Evolutionary conservation across 2,329 filamentous ascomycete genomes (phyloP).

Genomic region (Pseudogymnoascus sp.): DNA sequence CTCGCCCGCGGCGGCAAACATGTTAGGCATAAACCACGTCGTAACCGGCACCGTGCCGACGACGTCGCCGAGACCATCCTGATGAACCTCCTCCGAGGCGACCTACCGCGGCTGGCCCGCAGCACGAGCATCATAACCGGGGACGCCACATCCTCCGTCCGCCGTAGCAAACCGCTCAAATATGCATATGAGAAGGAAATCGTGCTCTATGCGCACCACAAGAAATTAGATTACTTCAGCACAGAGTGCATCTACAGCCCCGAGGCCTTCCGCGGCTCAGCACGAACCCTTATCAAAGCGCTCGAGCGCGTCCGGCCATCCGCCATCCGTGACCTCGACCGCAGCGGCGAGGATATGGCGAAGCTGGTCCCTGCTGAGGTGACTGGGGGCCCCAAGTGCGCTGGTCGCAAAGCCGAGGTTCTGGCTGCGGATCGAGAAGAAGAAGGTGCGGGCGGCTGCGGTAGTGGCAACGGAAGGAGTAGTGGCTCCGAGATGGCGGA

Average conservation of each 20-base stretch:
- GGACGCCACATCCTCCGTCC: constrained; percentile 74
- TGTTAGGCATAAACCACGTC: constrained; percentile 82
- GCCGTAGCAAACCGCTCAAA: constrained; percentile 92
- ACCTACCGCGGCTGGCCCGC: constrained; percentile 77
- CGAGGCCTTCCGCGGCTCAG: constrained; percentile 90
- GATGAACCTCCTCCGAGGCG: constrained; percentile 92
- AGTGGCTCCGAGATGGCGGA: constrained; percentile 72
- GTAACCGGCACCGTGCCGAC: constrained; percentile 98
- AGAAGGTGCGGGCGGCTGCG: constrained; percentile 67
- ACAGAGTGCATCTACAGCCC: constrained; percentile 98
- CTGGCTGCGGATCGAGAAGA: constrained; percentile 35
- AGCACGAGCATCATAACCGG: constrained; percentile 87
- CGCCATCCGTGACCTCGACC: constrained; percentile 89
- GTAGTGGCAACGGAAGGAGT: constrained; percentile 59
- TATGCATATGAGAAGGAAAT: constrained; percentile 99
- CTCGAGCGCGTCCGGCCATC: constrained; percentile 88
- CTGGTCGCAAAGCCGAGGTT: constrained; percentile 35
- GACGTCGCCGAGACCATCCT: constrained; percentile 95
- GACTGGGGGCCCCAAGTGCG: constrained; percentile 40
- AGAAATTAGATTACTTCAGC: constrained; percentile 94
- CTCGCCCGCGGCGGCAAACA: constrained; percentile 85
- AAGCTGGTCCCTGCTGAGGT: constrained; percentile 64
- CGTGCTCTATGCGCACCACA: constrained; percentile 94
- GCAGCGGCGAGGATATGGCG: constrained; percentile 94
- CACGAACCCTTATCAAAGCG: constrained; percentile 87